phyloP scores from a whole-genome alignment of 2,329 filamentous ascomycete species.

The Penicillium occitanis region DNA sequence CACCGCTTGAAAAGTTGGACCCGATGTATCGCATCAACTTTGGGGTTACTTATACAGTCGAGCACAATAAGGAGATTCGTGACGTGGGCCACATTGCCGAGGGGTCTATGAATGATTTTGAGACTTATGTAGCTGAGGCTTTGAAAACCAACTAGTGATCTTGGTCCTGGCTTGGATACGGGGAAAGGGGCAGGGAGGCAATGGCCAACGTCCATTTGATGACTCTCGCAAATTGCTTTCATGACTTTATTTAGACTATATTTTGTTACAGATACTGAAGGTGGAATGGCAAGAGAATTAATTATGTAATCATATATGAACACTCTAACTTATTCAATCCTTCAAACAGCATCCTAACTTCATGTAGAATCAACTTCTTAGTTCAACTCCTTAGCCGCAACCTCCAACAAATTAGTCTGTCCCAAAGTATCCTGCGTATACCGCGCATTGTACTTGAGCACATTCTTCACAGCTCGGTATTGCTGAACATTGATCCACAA shows the following conservation, averaged over 20 bases:
- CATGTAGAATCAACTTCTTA: background rate
- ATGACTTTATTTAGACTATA: too few species aligned
- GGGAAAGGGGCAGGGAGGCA: too few species aligned
- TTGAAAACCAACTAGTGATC: background rate
- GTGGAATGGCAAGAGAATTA: too few species aligned
- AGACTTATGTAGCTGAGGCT: background rate
- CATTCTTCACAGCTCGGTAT: constrained; percentile 53
- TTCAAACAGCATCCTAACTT: background rate
- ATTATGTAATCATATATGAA: too few species aligned
- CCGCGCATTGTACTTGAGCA: constrained; percentile 58
- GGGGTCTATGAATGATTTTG: background rate
- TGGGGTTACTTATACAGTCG: background rate
- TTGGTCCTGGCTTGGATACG: too few species aligned
- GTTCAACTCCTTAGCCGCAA: constrained; percentile 24
- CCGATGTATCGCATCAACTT: background rate
- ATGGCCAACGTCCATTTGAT: too few species aligned
- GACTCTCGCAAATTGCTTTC: too few species aligned
- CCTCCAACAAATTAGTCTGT: constrained; percentile 45
- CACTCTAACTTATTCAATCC: too few species aligned
- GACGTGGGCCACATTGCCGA: background rate
- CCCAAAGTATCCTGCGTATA: constrained; percentile 55
- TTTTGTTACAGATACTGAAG: too few species aligned
- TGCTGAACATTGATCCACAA: constrained; percentile 51
- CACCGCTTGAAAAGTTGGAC: background rate
- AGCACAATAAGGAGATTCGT: background rate